Evolutionary conservation across 1,284 basidiomycete species (phyloP).

Genomic region (Malassezia psittaci): DNA sequence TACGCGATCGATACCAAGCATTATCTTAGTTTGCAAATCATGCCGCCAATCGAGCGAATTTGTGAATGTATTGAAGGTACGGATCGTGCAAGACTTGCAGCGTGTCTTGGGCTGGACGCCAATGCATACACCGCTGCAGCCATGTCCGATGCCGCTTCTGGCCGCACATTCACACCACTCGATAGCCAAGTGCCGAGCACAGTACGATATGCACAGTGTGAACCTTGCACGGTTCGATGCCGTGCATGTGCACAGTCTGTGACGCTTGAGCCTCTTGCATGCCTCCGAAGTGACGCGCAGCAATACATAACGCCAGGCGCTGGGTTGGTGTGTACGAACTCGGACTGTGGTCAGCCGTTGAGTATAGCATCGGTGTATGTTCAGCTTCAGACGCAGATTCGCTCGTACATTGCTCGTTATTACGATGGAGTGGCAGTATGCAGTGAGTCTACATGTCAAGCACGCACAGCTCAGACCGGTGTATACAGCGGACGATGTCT

Average conservation of each 20-base stretch:
- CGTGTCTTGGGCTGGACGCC: conserved; percentile 88
- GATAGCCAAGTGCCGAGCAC: conserved; percentile 82
- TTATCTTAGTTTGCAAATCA: conserved; percentile 80
- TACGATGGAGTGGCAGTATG: conserved; percentile 84
- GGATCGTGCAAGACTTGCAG: conserved; percentile 76
- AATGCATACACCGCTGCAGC: conserved; percentile 55
- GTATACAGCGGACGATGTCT: conserved; percentile 63
- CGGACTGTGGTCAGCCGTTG: conserved; percentile 55
- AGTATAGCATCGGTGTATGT: conserved; percentile 59
- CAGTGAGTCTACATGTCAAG: conserved; percentile 71
- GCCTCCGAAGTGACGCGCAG: neutral
- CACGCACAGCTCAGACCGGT: conserved; percentile 76
- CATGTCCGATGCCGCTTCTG: conserved; percentile 51
- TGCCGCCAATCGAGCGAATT: conserved; percentile 86
- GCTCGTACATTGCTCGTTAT: conserved; percentile 65
- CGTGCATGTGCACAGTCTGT: conserved; percentile 19
- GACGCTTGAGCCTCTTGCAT: neutral
- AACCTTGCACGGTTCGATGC: conserved; percentile 28
- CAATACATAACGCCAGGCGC: conserved; percentile 20
- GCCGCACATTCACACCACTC: conserved; percentile 65
- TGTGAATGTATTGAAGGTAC: conserved; percentile 96
- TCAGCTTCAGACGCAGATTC: conserved; percentile 78
- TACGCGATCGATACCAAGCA: conserved; percentile 58
- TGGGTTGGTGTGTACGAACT: conserved; percentile 54
- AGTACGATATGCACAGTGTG: conserved; percentile 57